These are phyloP conservation scores for Lentithecium fluviatile DNA, from an alignment of 495 filamentous ascomycete genomes.

Conservation along the genomic window DNA sequence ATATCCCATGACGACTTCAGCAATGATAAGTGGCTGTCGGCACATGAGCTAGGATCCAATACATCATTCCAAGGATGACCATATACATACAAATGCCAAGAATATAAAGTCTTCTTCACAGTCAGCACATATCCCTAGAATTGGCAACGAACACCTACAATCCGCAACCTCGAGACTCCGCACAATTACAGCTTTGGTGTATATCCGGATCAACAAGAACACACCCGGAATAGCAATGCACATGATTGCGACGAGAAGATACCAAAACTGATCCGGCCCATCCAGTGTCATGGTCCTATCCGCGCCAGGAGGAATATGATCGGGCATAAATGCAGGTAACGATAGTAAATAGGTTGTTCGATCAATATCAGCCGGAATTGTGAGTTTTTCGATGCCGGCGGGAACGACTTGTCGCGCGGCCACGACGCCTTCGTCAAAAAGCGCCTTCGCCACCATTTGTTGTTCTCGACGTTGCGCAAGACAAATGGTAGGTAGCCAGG, in stretches of 20 bases:
- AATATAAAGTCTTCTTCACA: slow-evolving; percentile 13
- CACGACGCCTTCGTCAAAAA: neutral
- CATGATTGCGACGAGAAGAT: slow-evolving; percentile 12
- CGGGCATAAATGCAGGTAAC: neutral
- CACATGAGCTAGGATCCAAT: neutral
- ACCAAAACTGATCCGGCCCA: slow-evolving; percentile 24
- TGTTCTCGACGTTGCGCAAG: neutral
- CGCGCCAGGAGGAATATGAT: slow-evolving; percentile 8
- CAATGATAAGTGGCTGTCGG: slow-evolving; percentile 17
- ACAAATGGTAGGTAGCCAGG: neutral
- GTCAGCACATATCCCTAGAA: neutral
- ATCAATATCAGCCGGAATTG: neutral
- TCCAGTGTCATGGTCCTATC: slow-evolving; percentile 18
- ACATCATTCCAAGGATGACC: neutral
- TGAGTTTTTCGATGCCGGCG: neutral
- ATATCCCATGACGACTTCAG: slow-evolving; percentile 20
- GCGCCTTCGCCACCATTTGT: neutral
- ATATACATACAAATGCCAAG: slow-evolving; percentile 8
- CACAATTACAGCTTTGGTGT: slow-evolving; percentile 19
- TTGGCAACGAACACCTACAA: slow-evolving; percentile 7
- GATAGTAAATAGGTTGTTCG: neutral
- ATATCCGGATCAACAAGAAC: slow-evolving; percentile 14
- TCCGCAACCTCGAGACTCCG: slow-evolving; percentile 14
- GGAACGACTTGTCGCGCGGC: neutral
- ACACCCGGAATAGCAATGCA: slow-evolving; percentile 22